Evolutionary conservation across 2,329 filamentous ascomycete genomes (phyloP).

Genomic region (Clathrospora elynae): DNA sequence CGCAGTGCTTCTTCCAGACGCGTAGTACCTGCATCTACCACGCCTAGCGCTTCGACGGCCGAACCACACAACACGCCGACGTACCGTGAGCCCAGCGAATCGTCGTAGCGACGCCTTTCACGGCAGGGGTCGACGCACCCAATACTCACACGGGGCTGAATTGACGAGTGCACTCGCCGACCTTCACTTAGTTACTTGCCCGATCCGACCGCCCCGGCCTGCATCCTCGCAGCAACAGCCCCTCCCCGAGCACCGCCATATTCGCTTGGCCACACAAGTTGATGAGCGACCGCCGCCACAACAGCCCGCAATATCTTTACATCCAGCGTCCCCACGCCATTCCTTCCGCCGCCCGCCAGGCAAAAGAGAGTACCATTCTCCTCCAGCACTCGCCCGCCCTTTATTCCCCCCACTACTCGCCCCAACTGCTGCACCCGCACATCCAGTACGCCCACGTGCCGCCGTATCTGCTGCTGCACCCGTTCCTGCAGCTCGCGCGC

Average conservation of each 20-base stretch:
- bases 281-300: constrained; percentile 36
- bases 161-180: constrained; percentile 14
- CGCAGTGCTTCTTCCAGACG: constrained; percentile 5
- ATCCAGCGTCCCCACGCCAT: constrained; percentile 26
- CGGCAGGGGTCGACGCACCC: constrained; percentile 29
- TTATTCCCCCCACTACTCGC: constrained; percentile 16
- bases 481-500: constrained; percentile 37
- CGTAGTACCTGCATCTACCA: constrained; percentile 7
- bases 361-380: constrained; percentile 14
- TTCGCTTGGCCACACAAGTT: constrained; percentile 21
- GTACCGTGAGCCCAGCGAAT: constrained; percentile 16
- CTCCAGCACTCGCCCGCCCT: constrained; percentile 16
- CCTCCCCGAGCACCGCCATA: constrained; percentile 21
- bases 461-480: constrained; percentile 34
- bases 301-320: constrained; percentile 32
- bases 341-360: constrained; percentile 18
- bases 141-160: constrained; percentile 14
- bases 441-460: constrained; percentile 19
- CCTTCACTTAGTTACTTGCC: not conserved
- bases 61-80: constrained; percentile 17
- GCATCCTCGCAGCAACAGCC: constrained; percentile 10
- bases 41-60: constrained; percentile 10
- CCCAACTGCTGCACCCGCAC: constrained; percentile 19
- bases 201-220: not conserved
- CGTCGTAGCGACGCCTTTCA: constrained; percentile 18